These are phyloP conservation scores for Phanerochaete sordida DNA, from an alignment of 768 basidiomycete species.

Conservation along the genomic window DNA sequence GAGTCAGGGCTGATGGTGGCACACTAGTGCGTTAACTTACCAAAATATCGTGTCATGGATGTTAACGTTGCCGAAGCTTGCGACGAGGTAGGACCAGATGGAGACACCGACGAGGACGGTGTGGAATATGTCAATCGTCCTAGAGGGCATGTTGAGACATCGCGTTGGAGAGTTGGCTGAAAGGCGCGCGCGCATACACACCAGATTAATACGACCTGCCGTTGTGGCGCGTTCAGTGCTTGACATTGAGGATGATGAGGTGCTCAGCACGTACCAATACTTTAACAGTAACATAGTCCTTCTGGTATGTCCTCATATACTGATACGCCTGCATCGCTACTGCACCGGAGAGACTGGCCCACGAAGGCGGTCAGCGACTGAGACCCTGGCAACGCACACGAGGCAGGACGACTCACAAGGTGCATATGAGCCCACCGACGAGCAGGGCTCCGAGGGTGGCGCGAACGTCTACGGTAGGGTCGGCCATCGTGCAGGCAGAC, in stretches of 20 bases:
- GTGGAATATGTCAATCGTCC: slow-evolving; percentile 23
- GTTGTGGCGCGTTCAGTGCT: neutral
- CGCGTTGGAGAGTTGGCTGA: neutral
- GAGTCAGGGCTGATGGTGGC: neutral
- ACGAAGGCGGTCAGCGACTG: neutral
- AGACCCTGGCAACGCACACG: neutral
- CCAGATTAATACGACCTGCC: slow-evolving; percentile 18
- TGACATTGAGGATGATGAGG: neutral
- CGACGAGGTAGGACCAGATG: slow-evolving; percentile 22
- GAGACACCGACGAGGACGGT: slow-evolving; percentile 19
- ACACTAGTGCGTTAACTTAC: slow-evolving; percentile 6
- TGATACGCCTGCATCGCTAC: slow-evolving; percentile 23
- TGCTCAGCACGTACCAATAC: slow-evolving; percentile 13
- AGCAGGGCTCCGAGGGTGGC: slow-evolving; percentile 13
- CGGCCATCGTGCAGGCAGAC: slow-evolving; percentile 2
- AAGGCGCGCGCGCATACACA: neutral
- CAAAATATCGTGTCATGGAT: slow-evolving; percentile 22
- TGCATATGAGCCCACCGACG: slow-evolving; percentile 22
- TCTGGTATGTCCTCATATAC: slow-evolving; percentile 20
- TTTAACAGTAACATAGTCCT: slow-evolving; percentile 15
- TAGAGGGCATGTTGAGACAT: slow-evolving; percentile 1
- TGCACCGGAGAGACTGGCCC: slow-evolving; percentile 20
- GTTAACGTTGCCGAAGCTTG: slow-evolving; percentile 14
- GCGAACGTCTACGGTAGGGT: neutral
- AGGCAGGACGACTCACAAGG: slow-evolving; percentile 14